A percentile compares a stretch with the other conserved stretches of the same genome.
Evolutionary conservation across 192 early-diverging fungal species (phyloP).

Genomic region (Dispira parvispora): DNA sequence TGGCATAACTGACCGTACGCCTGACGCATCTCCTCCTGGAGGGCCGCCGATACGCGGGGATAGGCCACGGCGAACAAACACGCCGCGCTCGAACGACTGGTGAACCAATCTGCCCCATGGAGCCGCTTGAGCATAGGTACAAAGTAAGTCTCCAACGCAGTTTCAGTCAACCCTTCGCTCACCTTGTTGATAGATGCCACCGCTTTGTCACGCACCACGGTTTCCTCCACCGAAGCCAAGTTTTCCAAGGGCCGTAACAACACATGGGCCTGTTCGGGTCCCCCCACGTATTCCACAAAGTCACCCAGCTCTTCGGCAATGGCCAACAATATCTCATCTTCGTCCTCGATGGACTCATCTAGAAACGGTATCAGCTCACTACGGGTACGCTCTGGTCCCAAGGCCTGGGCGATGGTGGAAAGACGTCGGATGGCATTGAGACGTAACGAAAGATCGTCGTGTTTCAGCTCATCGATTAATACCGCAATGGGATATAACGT

Average conservation of each 20-base stretch:
- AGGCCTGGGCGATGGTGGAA: slow-evolving; percentile 73
- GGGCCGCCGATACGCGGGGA: slow-evolving; percentile 41
- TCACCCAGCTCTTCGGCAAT: slow-evolving; percentile 87
- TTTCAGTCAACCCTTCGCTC: slow-evolving; percentile 46
- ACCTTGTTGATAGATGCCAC: slow-evolving; percentile 86
- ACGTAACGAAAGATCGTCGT: slow-evolving; percentile 73
- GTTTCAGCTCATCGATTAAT: slow-evolving; percentile 83
- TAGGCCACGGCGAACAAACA: slow-evolving; percentile 86
- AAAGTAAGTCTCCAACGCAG: slow-evolving; percentile 75
- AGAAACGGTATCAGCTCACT: slow-evolving; percentile 96
- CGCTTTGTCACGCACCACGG: slow-evolving; percentile 97
- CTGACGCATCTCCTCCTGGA: slow-evolving; percentile 74
- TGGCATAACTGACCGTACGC: slow-evolving; percentile 65
- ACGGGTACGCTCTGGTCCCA: slow-evolving; percentile 87
- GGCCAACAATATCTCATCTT: slow-evolving; percentile 89
- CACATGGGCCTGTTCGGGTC: slow-evolving; percentile 66
- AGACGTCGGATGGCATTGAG: slow-evolving; percentile 71
- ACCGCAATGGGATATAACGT: slow-evolving; percentile 74
- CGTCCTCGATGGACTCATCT: slow-evolving; percentile 98
- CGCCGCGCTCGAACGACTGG: slow-evolving; percentile 82
- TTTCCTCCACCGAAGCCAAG: slow-evolving; percentile 93
- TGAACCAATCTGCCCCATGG: slow-evolving; percentile 94
- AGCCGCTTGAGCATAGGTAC: slow-evolving; percentile 87
- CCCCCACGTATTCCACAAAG: slow-evolving; percentile 87
- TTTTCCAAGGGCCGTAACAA: slow-evolving; percentile 89